Conservation (phyloP, 768 basidiomycete species). For the Stropharia rugosoannulata region DNA sequence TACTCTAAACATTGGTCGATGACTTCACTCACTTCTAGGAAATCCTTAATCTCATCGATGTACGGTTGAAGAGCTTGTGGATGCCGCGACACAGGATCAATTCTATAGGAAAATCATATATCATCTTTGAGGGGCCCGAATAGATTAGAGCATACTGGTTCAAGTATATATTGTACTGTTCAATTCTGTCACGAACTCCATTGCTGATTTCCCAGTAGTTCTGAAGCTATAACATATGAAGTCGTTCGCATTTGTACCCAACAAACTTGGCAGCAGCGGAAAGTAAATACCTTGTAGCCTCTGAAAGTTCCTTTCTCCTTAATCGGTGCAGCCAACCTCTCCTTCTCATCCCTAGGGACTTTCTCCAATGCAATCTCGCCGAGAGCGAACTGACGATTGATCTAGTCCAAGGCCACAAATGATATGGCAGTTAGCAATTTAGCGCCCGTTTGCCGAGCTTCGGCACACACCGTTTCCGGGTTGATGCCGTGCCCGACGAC, state of each 20-base stretch:
- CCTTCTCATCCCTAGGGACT: conserved; percentile 29
- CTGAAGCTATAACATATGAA: conserved; percentile 21
- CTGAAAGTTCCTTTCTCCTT: conserved; percentile 33
- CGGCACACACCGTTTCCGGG: conserved; percentile 19
- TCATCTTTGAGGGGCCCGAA: not conserved
- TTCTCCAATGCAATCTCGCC: conserved; percentile 29
- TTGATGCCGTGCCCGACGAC: conserved; percentile 31
- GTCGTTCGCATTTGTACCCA: not conserved
- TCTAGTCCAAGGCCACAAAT: no score
- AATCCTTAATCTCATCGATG: conserved; percentile 29
- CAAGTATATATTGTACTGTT: conserved; percentile 32
- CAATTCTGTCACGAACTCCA: conserved; percentile 31
- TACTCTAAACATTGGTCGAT: not conserved
- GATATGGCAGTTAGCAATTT: not conserved
- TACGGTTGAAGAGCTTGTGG: conserved; percentile 28
- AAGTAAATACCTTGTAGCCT: conserved; percentile 28
- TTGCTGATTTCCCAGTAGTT: conserved; percentile 36
- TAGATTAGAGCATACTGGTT: conserved; percentile 16
- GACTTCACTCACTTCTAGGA: conserved; percentile 15
- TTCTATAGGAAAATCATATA: conserved; percentile 13
- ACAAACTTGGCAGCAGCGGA: not conserved
- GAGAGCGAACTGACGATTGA: conserved; percentile 29
- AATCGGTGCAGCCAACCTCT: conserved; percentile 27
- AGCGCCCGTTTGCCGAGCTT: not conserved
- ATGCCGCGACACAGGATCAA: conserved; percentile 28